Percentiles rank a stretch among this genome's conserved stretches.
phyloP scores from a whole-genome alignment of 75 land plant species.

The Cupressus sempervirens region DNA sequence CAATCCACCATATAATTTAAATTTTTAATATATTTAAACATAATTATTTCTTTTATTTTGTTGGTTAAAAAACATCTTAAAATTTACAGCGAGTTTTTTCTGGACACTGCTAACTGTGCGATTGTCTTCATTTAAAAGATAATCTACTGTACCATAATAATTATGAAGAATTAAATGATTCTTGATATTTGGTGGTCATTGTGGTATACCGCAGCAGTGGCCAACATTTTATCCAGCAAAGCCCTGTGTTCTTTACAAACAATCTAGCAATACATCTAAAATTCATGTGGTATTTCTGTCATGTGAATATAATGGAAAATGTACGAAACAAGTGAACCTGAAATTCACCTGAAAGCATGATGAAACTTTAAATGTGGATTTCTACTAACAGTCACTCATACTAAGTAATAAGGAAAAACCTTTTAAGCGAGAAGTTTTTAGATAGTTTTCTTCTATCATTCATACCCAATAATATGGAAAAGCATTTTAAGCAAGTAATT shows the following conservation, averaged over 20 bases:
- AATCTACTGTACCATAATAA: background rate
- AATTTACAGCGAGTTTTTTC: too few relatives aligned
- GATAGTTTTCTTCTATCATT: too few relatives aligned
- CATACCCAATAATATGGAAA: background rate
- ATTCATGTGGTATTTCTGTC: background rate
- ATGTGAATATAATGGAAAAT: constrained; percentile 3
- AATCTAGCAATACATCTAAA: background rate
- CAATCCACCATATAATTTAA: too few relatives aligned
- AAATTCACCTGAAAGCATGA: background rate
- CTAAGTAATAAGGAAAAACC: background rate
- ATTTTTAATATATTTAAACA: too few relatives aligned
- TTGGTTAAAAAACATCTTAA: too few relatives aligned
- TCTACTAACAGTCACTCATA: background rate
- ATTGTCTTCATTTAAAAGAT: background rate
- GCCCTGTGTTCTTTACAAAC: background rate
- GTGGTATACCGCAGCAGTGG: background rate
- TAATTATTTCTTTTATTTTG: too few relatives aligned
- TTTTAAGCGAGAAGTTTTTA: too few relatives aligned
- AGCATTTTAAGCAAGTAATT: background rate
- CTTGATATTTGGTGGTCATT: background rate
- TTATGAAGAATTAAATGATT: background rate
- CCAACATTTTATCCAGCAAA: background rate
- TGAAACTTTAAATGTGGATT: background rate
- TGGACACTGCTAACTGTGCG: background rate
- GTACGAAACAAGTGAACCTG: background rate